A percentile compares a stretch with the other conserved stretches of the same genome.
These are phyloP conservation scores for Paramecium octaurelia DNA, from an alignment of 73 alveolate genomes.

Conservation along the genomic window DNA sequence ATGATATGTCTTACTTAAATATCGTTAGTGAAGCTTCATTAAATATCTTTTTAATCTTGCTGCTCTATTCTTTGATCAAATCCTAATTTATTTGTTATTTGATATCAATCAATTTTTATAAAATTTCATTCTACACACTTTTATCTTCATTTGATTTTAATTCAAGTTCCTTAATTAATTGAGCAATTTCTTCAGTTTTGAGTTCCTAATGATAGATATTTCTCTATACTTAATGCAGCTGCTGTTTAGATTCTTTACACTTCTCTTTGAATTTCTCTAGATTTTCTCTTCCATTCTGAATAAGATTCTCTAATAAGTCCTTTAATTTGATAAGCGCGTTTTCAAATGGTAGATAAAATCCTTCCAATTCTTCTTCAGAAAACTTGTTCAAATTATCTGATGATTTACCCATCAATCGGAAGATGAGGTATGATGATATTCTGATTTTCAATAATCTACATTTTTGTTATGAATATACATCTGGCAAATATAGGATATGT, in stretches of 20 bases:
- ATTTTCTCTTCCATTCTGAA: not conserved
- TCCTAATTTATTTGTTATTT: not conserved
- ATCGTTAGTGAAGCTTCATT: not conserved
- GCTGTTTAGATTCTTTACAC: not conserved
- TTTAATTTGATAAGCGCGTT: not conserved
- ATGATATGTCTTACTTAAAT: not conserved
- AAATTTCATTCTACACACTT: not conserved
- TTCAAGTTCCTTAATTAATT: not conserved
- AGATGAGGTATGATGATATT: not conserved
- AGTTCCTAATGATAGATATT: not conserved
- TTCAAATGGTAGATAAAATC: not conserved
- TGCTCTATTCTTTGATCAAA: not conserved
- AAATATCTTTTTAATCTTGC: not conserved
- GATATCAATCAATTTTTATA: not conserved
- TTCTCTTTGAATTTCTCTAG: not conserved
- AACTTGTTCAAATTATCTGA: not conserved
- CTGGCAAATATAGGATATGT: not conserved
- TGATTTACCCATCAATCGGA: not conserved
- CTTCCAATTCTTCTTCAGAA: not conserved
- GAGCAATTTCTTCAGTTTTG: not conserved
- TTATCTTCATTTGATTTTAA: not conserved
- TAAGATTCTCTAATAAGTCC: not conserved
- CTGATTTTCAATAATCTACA: not conserved
- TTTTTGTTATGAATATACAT: not conserved
- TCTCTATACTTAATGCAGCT: not conserved